Evolutionary conservation across 2,329 filamentous ascomycete genomes (phyloP).

Genomic region (Parafenestella ontariensis): DNA sequence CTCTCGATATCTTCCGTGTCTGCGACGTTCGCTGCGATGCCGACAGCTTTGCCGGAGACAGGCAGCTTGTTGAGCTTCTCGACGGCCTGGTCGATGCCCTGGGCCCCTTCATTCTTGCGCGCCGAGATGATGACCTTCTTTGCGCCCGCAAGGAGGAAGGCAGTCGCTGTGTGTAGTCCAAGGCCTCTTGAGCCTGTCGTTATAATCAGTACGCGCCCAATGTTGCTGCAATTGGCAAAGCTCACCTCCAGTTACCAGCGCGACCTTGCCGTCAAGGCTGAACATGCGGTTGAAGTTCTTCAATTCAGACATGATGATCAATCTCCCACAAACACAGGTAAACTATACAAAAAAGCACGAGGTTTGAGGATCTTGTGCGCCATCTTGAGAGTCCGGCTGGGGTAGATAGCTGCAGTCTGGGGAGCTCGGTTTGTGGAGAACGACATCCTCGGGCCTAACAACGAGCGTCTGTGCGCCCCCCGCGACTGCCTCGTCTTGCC

Average conservation of each 20-base stretch:
- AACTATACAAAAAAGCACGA: background rate
- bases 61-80: constrained; percentile 48
- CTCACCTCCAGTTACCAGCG: constrained; percentile 46
- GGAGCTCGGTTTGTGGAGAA: constrained; percentile 33
- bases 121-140: constrained; percentile 50
- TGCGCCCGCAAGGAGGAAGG: constrained; percentile 50
- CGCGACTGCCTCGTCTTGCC: constrained; percentile 16
- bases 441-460: constrained; percentile 34
- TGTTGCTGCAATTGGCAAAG: background rate
- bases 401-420: constrained; percentile 18
- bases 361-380: background rate
- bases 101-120: constrained; percentile 46
- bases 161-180: constrained; percentile 49
- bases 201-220: background rate
- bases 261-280: constrained; percentile 47
- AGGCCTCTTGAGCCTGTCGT: constrained; percentile 49
- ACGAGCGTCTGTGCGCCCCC: constrained; percentile 22
- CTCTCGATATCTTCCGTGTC: constrained; percentile 45
- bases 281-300: constrained; percentile 45
- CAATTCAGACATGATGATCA: constrained; percentile 39
- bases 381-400: constrained; percentile 20
- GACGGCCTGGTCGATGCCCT: constrained; percentile 50
- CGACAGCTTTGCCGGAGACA: constrained; percentile 43
- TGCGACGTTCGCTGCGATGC: constrained; percentile 49
- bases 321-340: constrained; percentile 1